These are phyloP conservation scores for Colletotrichum tofieldiae DNA, from an alignment of 2,329 filamentous ascomycete species.

Conservation along the genomic window DNA sequence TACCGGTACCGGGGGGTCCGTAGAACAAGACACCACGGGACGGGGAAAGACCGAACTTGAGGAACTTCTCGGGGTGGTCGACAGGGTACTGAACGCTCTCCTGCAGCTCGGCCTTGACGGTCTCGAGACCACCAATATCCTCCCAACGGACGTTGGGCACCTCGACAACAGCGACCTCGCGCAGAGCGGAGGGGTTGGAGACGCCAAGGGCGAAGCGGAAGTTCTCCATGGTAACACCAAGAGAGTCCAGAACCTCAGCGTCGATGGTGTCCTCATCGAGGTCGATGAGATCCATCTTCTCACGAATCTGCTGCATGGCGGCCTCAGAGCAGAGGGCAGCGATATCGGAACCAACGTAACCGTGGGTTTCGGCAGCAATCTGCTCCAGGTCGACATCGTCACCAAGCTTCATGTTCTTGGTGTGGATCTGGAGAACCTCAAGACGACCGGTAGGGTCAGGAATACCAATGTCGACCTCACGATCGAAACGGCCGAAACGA, in stretches of 20 bases:
- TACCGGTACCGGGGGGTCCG: slow-evolving; percentile 99
- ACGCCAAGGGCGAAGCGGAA: slow-evolving; percentile 99
- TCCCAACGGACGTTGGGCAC: slow-evolving; percentile 99
- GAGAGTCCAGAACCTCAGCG: slow-evolving; percentile 96
- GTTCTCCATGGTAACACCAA: slow-evolving; percentile 99
- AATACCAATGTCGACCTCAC: slow-evolving; percentile 98
- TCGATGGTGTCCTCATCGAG: slow-evolving; percentile 99
- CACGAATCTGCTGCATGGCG: slow-evolving; percentile 99
- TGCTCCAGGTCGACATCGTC: slow-evolving; percentile 98
- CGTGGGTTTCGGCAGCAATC: slow-evolving; percentile 97
- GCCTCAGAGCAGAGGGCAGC: slow-evolving; percentile 98
- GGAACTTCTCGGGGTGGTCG: slow-evolving; percentile 99
- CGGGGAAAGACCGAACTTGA: slow-evolving; percentile 98
- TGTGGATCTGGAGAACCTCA: slow-evolving; percentile 99
- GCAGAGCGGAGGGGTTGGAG: slow-evolving; percentile 97
- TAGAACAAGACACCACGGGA: slow-evolving; percentile 99
- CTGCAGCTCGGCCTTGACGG: slow-evolving; percentile 99
- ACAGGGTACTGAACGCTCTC: slow-evolving; percentile 99
- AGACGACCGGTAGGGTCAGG: slow-evolving; percentile 98
- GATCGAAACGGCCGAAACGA: slow-evolving; percentile 98
- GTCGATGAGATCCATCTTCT: slow-evolving; percentile 99
- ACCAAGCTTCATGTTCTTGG: slow-evolving; percentile 99
- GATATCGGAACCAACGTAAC: slow-evolving; percentile 98
- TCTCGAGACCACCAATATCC: slow-evolving; percentile 98
- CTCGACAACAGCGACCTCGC: slow-evolving; percentile 98